A percentile compares a stretch with the other conserved stretches of the same genome.
These are phyloP conservation scores for Corylus avellana DNA, from an alignment of 306 rosid genomes.

Conservation along the genomic window DNA sequence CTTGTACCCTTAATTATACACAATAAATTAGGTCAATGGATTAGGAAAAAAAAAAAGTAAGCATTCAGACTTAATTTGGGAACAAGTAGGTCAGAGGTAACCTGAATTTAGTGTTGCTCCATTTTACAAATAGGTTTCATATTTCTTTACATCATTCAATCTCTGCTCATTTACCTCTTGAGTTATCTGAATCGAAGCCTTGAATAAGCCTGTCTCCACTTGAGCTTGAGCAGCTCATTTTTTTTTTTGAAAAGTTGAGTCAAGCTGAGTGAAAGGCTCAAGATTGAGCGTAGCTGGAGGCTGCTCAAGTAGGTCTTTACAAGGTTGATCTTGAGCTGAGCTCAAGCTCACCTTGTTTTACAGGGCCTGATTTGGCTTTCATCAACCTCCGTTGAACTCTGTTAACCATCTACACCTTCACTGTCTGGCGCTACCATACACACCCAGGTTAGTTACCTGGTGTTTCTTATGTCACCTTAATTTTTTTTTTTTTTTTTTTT, in stretches of 20 bases:
- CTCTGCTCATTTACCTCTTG: not conserved
- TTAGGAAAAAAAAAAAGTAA: not conserved
- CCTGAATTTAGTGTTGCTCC: not conserved
- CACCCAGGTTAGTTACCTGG: slow-evolving; percentile 54
- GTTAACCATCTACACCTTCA: slow-evolving; percentile 89
- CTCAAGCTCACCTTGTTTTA: not conserved
- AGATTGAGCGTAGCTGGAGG: not conserved
- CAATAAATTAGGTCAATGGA: not conserved
- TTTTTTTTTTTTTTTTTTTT: not conserved
- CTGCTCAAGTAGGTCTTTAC: not conserved
- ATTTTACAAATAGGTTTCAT: not conserved
- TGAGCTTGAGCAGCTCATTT: not conserved
- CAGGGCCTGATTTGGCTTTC: slow-evolving; percentile 64
- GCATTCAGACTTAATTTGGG: not conserved
- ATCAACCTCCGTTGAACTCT: slow-evolving; percentile 85
- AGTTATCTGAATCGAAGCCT: not conserved
- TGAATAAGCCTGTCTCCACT: not conserved
- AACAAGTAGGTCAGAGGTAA: not conserved
- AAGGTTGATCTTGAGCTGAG: not conserved
- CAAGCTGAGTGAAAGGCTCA: not conserved
- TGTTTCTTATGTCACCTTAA: slow-evolving; percentile 17
- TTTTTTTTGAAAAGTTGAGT: not conserved
- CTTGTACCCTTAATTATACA: not conserved
- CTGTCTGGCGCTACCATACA: slow-evolving; percentile 76
- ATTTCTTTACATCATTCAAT: not conserved